Base-by-base conservation (phyloP, 257 asterid genomes). In the Euphrasia confusa region DNA sequence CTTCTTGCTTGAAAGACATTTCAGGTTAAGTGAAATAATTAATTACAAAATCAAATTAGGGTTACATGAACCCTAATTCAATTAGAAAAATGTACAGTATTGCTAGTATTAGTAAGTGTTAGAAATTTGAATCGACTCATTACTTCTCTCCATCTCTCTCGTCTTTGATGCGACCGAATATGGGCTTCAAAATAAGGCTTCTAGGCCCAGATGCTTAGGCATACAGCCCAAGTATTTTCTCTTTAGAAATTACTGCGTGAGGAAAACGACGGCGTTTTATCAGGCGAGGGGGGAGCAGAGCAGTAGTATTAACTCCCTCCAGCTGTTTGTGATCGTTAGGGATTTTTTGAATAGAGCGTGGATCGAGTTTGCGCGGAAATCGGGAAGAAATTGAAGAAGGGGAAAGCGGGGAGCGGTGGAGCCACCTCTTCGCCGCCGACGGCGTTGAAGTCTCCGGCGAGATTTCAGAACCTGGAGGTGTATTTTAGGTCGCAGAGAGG, bases 301-400 rank as follows among this genome's bases (percentile, higher is more conserved):
- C 4, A 72, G 77, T 7, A 7, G 2, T 35, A 7, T 10, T 28
- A 70, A 69, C 66, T 80, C 79, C 54, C 71, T 87, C 62, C 95
- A 83, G 54, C 60, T 90, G 58, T 88, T 87, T 65, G 75, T 71
- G 32, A 78, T 82, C 3, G 89, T 90, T 21, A 88, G 82, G 72
- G 89, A 85, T 58, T 88, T 90, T 65, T 60, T 90, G 72, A 81
- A 58, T 39, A 82, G n/a, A n/a, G 72, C 71, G 95, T 85, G 30
- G 89, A 88, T 72, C 82, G 71, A 60, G 96, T 77, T 53, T 81
- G 95, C 61, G 56, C 32, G 0, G 94, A 80, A 17, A 82, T 88
- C 9, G 54, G 70, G 8, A 82, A 68, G 81, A 83, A 80, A 66
- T 54, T 75, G 32, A 65, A 75, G 63, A 83, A 52, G 81, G 54